These are phyloP conservation scores for Apophysomyces ossiformis DNA, from an alignment of 371 early-diverging fungal genomes.

Conservation along the genomic window DNA sequence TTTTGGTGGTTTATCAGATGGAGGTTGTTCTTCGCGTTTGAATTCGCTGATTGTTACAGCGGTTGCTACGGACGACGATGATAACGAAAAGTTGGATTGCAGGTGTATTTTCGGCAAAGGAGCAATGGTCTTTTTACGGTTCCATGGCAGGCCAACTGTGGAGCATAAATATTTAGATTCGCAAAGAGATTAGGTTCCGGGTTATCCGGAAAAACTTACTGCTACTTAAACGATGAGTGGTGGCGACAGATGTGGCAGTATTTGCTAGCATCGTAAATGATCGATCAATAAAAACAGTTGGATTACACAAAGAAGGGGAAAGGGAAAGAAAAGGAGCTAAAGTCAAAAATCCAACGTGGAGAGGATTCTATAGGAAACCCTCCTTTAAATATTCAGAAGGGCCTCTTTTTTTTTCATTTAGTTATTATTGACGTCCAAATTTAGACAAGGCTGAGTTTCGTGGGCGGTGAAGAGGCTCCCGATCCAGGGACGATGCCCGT, in stretches of 20 bases:
- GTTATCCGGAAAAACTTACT: neutral
- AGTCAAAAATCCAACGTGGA: neutral
- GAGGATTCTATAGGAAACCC: neutral
- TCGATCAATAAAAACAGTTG: neutral
- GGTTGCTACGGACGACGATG: neutral
- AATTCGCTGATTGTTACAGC: neutral
- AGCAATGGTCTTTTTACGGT: neutral
- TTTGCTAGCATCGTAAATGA: slow-evolving; percentile 1
- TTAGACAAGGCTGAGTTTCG: neutral
- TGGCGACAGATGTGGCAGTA: neutral
- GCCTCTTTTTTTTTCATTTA: neutral
- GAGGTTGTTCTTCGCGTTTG: neutral
- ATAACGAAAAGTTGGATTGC: neutral
- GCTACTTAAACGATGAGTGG: neutral
- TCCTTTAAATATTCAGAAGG: slow-evolving; percentile 1
- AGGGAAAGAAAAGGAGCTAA: neutral
- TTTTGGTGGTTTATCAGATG: neutral
- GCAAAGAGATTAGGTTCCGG: neutral
- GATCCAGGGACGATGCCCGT: slow-evolving; percentile 3
- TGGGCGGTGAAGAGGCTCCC: neutral
- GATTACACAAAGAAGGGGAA: neutral
- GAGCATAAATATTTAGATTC: neutral
- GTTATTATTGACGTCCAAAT: slow-evolving; percentile 1
- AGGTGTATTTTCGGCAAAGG: neutral
- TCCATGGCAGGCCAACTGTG: slow-evolving; percentile 4